Evolutionary conservation across 2,329 filamentous ascomycete species (phyloP).

Genomic region (Aspergillus hortae): DNA sequence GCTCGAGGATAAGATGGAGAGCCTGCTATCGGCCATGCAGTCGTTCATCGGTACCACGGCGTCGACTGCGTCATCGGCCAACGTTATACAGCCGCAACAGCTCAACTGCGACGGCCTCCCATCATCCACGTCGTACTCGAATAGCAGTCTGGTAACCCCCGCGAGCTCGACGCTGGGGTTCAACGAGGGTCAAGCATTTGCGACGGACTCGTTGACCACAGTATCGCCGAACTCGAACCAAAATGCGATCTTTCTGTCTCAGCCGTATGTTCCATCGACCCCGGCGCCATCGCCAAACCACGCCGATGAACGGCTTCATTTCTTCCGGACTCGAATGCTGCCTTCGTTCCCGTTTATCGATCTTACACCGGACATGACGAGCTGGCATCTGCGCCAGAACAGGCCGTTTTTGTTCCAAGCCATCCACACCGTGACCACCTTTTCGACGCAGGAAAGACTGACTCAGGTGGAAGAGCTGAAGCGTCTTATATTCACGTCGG

Average conservation of each 20-base stretch:
- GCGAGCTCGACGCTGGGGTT: conserved; percentile 2
- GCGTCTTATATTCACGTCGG: conserved; percentile 24
- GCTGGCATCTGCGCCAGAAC: conserved; percentile 27
- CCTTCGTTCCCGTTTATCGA: conserved; percentile 35
- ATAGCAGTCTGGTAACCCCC: not conserved
- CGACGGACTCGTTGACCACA: not conserved
- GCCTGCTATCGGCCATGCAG: conserved; percentile 29
- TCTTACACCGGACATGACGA: conserved; percentile 24
- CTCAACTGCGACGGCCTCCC: conserved; percentile 4
- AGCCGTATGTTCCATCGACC: not conserved
- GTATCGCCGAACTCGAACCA: conserved; percentile 1
- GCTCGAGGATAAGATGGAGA: conserved; percentile 34
- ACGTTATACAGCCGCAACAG: not conserved
- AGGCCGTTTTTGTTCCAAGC: conserved; percentile 36
- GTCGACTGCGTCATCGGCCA: not conserved
- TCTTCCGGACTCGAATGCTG: conserved; percentile 34
- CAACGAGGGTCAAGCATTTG: not conserved
- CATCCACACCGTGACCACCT: conserved; percentile 32
- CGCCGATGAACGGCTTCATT: conserved; percentile 19
- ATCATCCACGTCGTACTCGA: conserved; percentile 1
- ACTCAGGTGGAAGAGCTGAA: conserved; percentile 29
- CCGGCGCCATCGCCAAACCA: conserved; percentile 8
- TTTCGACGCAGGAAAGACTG: conserved; percentile 26
- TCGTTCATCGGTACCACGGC: conserved; percentile 15
- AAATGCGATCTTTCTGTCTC: not conserved